Conservation (phyloP, 352 stramenopile genomes). For the Phytopythium kandeliae region DNA sequence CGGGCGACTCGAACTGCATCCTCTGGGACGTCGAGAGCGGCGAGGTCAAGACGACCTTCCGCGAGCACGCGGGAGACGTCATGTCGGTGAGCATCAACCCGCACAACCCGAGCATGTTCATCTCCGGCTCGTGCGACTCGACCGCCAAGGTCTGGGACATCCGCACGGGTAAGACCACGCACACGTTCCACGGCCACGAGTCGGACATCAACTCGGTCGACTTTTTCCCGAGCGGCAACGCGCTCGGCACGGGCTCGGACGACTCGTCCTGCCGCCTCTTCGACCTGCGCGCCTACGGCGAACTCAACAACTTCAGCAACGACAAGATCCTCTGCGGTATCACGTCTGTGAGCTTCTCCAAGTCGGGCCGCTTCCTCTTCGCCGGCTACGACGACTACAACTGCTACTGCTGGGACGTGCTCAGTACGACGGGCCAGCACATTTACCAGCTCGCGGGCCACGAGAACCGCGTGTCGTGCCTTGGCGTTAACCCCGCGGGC, state of each 20-base stretch:
- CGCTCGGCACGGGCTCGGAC: conserved; percentile 94
- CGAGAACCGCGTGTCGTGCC: conserved; percentile 96
- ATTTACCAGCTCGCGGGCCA: conserved; percentile 93
- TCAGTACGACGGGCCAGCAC: conserved; percentile 84
- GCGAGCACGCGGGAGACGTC: conserved; percentile 97
- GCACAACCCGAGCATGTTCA: conserved; percentile 95
- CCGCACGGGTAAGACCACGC: conserved; percentile 91
- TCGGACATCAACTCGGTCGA: conserved; percentile 98
- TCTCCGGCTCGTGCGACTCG: conserved; percentile 95
- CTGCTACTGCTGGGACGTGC: conserved; percentile 96
- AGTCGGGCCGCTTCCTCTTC: conserved; percentile 95
- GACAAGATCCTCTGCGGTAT: conserved; percentile 96
- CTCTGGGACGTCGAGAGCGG: conserved; percentile 97
- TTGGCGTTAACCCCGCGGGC: conserved; percentile 94
- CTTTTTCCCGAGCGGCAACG: conserved; percentile 96
- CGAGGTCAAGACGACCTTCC: conserved; percentile 94
- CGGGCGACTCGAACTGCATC: conserved; percentile 98
- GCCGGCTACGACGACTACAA: conserved; percentile 98
- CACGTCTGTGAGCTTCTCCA: conserved; percentile 95
- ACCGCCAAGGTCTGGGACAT: conserved; percentile 98
- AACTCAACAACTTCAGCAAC: conserved; percentile 97
- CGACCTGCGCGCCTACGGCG: conserved; percentile 94
- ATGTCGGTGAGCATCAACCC: conserved; percentile 96
- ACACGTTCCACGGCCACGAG: conserved; percentile 97
- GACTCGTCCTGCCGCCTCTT: conserved; percentile 97